Percentiles rank a stretch among this genome's conserved stretches.
phyloP scores from a whole-genome alignment of 768 basidiomycete species.

The Russula lepida region DNA sequence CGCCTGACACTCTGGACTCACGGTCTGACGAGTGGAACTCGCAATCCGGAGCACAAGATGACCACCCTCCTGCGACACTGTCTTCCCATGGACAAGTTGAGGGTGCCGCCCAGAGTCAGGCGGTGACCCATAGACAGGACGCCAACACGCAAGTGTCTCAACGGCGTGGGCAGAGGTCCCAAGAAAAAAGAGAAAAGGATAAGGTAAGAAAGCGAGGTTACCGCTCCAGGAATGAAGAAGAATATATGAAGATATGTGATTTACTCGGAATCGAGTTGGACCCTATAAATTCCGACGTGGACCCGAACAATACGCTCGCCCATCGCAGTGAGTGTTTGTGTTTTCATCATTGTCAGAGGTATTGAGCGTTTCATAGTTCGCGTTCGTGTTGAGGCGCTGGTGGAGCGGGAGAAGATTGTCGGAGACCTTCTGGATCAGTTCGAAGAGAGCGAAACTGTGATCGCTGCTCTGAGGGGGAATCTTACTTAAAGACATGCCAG shows the following conservation, averaged over 20 bases:
- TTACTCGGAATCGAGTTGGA: not conserved
- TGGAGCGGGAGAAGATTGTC: not conserved
- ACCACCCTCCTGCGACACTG: not conserved
- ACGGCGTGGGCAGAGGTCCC: not conserved
- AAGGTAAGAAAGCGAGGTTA: not conserved
- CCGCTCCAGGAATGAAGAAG: not conserved
- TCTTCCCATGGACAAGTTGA: not conserved
- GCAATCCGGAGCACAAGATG: not conserved
- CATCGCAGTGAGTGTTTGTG: not conserved
- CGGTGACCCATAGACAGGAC: not conserved
- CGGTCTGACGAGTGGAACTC: too few relatives aligned
- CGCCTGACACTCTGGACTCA: too few relatives aligned
- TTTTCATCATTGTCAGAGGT: not conserved
- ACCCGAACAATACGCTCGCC: not conserved
- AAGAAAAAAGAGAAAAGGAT: not conserved
- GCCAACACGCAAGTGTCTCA: not conserved
- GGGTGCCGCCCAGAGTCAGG: not conserved
- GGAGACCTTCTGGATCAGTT: not conserved
- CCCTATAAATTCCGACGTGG: too few relatives aligned
- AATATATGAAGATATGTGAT: not conserved
- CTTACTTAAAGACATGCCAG: too few relatives aligned
- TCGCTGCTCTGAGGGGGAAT: not conserved
- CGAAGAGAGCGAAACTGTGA: not conserved
- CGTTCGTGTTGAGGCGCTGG: not conserved
- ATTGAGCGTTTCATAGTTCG: not conserved